Evolutionary conservation across 371 early-diverging fungal species (phyloP).

Genomic region (Fennellomyces sp.): DNA sequence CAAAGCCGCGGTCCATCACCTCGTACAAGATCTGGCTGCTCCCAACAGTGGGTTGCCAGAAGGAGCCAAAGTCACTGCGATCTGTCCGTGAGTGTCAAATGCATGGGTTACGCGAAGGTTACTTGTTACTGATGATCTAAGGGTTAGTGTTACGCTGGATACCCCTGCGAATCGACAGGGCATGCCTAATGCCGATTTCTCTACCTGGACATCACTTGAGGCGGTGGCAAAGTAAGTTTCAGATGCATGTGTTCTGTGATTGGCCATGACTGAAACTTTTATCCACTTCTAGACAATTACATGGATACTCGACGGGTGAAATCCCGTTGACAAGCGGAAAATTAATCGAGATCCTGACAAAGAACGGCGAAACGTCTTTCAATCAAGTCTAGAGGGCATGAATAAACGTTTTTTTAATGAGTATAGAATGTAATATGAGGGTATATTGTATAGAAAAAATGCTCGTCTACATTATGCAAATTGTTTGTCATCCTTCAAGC

Average conservation of each 20-base stretch:
- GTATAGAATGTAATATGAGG: no score
- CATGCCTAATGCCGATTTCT: conserved; percentile 87
- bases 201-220: conserved; percentile 88
- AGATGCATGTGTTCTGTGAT: background rate
- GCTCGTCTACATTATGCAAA: no score
- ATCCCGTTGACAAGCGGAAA: conserved; percentile 56
- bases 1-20: conserved; percentile 94
- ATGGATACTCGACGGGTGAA: conserved; percentile 50
- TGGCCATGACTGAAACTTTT: background rate
- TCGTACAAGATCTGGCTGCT: conserved; percentile 79
- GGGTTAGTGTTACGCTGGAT: conserved; percentile 78
- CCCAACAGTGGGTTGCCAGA: conserved; percentile 79
- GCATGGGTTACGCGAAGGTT: background rate
- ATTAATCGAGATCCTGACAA: conserved; percentile 54
- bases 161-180: conserved; percentile 92
- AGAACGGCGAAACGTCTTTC: conserved; percentile 55
- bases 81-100: conserved; percentile 74
- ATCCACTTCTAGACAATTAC: conserved; percentile 45
- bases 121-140: background rate
- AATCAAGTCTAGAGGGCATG: conserved; percentile 24
- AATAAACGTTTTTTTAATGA: no score
- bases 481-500: conserved; percentile 6
- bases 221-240: conserved; percentile 70
- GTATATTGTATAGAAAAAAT: background rate
- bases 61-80: conserved; percentile 69